Percentiles rank a stretch among this genome's conserved stretches.
phyloP scores from a whole-genome alignment of 345 rosid genomes.

The Schrenkiella parvula region DNA sequence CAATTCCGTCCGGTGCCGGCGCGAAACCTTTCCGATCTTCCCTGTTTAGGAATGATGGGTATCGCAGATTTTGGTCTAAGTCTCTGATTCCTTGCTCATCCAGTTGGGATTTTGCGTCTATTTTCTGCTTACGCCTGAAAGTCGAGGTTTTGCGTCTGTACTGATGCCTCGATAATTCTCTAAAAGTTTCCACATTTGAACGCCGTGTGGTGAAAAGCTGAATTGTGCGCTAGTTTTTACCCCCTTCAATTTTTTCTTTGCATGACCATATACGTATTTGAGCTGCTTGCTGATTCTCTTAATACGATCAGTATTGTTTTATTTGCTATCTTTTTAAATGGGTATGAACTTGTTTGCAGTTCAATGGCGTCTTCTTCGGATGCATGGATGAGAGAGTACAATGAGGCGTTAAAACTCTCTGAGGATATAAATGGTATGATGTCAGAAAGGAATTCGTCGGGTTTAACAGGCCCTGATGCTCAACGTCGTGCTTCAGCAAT shows the following conservation, averaged over 20 bases:
- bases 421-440: slow-evolving; percentile 89
- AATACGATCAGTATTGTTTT: background rate
- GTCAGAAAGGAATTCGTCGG: slow-evolving; percentile 56
- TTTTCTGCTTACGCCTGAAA: background rate
- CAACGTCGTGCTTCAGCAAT: slow-evolving; percentile 87
- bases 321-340: background rate
- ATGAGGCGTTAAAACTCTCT: slow-evolving; percentile 66
- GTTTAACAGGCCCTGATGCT: slow-evolving; percentile 71
- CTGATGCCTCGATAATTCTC: background rate
- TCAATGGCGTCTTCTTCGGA: slow-evolving; percentile 75
- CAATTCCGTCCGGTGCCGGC: background rate
- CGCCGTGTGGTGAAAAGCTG: background rate
- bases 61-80: background rate
- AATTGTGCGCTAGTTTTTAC: background rate
- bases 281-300: background rate
- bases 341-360: slow-evolving; percentile 25
- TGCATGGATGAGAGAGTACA: slow-evolving; percentile 82
- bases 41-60: background rate
- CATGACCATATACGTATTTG: background rate
- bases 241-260: background rate
- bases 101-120: background rate
- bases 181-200: slow-evolving; percentile 8
- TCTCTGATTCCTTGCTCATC: background rate
- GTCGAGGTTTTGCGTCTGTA: background rate
- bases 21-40: slow-evolving; percentile 2